These are phyloP conservation scores for Umbelopsis isabellina DNA, from an alignment of 192 early-diverging fungal genomes.

Conservation along the genomic window DNA sequence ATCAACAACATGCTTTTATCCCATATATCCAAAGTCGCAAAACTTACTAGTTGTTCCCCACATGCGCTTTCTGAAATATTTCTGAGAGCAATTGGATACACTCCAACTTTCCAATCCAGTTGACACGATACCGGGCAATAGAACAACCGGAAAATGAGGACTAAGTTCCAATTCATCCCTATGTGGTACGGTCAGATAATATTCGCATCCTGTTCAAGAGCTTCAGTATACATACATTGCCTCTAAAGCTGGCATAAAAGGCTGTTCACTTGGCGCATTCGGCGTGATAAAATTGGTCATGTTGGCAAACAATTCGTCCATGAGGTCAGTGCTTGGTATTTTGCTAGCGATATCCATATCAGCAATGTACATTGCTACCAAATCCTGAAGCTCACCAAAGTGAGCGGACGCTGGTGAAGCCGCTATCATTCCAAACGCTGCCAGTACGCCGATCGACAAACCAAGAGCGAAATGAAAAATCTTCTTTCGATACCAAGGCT, in stretches of 20 bases:
- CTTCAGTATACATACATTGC: background rate
- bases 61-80: constrained; percentile 86
- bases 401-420: constrained; percentile 43
- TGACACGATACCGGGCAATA: constrained; percentile 89
- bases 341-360: constrained; percentile 70
- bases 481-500: constrained; percentile 35
- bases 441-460: constrained; percentile 27
- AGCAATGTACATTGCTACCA: constrained; percentile 46
- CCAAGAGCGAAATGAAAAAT: constrained; percentile 35
- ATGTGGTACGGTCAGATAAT: constrained; percentile 11
- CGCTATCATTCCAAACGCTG: constrained; percentile 39
- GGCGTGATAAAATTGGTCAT: constrained; percentile 58
- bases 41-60: constrained; percentile 76
- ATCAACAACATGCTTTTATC: background rate
- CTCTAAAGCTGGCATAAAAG: constrained; percentile 52
- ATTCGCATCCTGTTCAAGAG: background rate
- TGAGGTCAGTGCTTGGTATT: constrained; percentile 64
- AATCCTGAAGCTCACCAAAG: constrained; percentile 43
- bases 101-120: constrained; percentile 91
- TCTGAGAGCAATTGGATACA: constrained; percentile 71
- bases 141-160: constrained; percentile 62
- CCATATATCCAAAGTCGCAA: background rate
- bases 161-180: constrained; percentile 45
- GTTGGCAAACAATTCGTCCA: constrained; percentile 75
- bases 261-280: constrained; percentile 47